Percentiles rank a stretch among this genome's conserved stretches.
These are phyloP conservation scores for Cutaneotrichosporon sp. DNA, from an alignment of 1,284 basidiomycete species.

Conservation along the genomic window DNA sequence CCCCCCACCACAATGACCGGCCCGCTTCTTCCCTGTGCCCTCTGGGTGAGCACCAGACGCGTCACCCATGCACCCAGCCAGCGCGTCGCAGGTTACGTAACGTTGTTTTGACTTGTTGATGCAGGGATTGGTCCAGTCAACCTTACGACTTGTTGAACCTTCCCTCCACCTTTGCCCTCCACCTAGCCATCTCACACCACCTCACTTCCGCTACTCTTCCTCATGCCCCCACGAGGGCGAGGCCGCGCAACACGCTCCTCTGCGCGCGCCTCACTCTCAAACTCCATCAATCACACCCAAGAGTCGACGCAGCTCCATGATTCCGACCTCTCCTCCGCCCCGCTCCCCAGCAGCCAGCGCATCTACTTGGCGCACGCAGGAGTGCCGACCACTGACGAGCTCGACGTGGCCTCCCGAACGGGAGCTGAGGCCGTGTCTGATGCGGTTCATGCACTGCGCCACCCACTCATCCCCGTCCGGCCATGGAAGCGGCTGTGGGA, in stretches of 20 bases:
- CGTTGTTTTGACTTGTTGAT: not conserved
- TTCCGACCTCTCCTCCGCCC: conserved; percentile 25
- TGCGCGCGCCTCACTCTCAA: not conserved
- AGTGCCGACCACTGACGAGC: not conserved
- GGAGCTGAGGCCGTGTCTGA: conserved; percentile 32
- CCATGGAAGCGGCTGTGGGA: conserved; percentile 12
- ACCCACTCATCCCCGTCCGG: not conserved
- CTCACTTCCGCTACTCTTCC: no score
- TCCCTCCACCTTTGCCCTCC: no score
- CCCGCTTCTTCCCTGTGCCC: no score
- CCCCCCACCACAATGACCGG: not conserved
- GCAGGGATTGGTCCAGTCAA: no score
- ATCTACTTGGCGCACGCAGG: conserved; percentile 25
- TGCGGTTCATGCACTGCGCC: conserved; percentile 12
- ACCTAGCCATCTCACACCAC: no score
- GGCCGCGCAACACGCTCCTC: conserved; percentile 5
- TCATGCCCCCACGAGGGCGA: conserved; percentile 14
- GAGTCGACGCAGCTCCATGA: no score
- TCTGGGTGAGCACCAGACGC: conserved; percentile 8
- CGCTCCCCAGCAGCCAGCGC: conserved; percentile 24
- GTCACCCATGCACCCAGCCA: no score
- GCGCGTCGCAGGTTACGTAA: conserved; percentile 17
- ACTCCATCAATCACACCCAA: not conserved
- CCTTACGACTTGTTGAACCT: no score
- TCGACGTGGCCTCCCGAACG: conserved; percentile 11